A percentile compares a stretch with the other conserved stretches of the same genome.
Evolutionary conservation across 345 rosid genomes (phyloP).

Genomic region (Aegle marmelos): DNA sequence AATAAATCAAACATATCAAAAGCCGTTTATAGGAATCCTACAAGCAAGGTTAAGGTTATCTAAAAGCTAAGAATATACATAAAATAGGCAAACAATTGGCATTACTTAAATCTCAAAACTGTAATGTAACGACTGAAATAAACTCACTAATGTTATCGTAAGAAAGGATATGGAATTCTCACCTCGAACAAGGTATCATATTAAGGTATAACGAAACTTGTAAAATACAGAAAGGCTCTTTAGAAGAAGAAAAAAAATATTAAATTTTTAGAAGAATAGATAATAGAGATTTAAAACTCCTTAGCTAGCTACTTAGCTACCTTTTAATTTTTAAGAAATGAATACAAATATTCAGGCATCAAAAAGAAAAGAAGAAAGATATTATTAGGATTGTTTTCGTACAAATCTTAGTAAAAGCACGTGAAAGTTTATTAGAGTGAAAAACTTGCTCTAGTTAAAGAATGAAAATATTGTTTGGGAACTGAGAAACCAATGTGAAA

Average conservation of each 20-base stretch:
- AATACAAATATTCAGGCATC: background rate
- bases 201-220: constrained; percentile 70
- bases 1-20: too few species aligned
- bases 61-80: too few species aligned
- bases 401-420: too few species aligned
- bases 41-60: too few species aligned
- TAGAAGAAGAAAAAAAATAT: background rate
- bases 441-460: background rate
- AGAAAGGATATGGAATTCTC: constrained; percentile 70
- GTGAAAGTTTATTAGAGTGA: background rate
- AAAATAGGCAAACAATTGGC: too few species aligned
- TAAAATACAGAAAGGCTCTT: constrained; percentile 16
- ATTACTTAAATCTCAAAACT: too few species aligned
- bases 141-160: constrained; percentile 54
- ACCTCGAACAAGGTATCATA: constrained; percentile 56
- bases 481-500: too few species aligned
- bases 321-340: constrained; percentile 20
- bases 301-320: constrained; percentile 61
- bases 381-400: background rate
- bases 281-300: constrained; percentile 52
- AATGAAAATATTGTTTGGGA: too few species aligned
- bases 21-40: too few species aligned
- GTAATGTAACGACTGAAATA: background rate
- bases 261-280: constrained; percentile 50
- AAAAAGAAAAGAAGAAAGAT: background rate